These are phyloP conservation scores for Neopestalotiopsis clavispora DNA, from an alignment of 2,329 filamentous ascomycete genomes.

Conservation along the genomic window DNA sequence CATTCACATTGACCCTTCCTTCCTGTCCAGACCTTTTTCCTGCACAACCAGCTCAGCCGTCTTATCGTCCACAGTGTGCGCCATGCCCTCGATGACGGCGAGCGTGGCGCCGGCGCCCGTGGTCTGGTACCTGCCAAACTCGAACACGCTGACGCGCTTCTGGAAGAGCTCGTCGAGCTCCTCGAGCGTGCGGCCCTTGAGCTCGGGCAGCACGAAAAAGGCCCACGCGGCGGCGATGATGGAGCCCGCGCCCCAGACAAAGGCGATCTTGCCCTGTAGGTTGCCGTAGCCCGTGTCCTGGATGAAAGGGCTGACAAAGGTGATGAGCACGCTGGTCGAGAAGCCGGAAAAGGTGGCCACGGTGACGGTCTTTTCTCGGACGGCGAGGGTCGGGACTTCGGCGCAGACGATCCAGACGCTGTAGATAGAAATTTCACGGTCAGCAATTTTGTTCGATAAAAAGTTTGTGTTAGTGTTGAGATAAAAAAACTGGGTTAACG, in stretches of 20 bases:
- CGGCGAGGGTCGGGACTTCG: slow-evolving; percentile 31
- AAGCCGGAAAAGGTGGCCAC: slow-evolving; percentile 33
- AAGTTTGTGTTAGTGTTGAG: too few relatives aligned
- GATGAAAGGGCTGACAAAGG: slow-evolving; percentile 36
- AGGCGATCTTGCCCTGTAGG: slow-evolving; percentile 28
- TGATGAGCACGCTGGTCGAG: slow-evolving; percentile 30
- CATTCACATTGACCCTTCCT: not conserved
- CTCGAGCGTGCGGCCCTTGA: slow-evolving; percentile 36
- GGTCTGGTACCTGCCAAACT: slow-evolving; percentile 15
- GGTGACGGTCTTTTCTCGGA: slow-evolving; percentile 35
- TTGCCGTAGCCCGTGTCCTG: slow-evolving; percentile 31
- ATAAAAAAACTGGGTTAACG: not conserved
- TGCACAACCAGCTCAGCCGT: not conserved
- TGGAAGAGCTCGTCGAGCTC: slow-evolving; percentile 37
- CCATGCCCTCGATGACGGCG: slow-evolving; percentile 12
- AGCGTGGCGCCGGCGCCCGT: slow-evolving; percentile 13
- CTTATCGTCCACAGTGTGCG: slow-evolving; percentile 5
- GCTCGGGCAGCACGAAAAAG: slow-evolving; percentile 36
- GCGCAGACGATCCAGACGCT: slow-evolving; percentile 34
- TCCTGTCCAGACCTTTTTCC: slow-evolving; percentile 9
- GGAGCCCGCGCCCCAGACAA: slow-evolving; percentile 34
- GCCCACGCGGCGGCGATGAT: slow-evolving; percentile 29
- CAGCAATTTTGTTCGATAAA: too few relatives aligned
- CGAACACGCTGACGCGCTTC: slow-evolving; percentile 15
- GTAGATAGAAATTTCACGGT: not conserved